Percentiles rank a stretch among this genome's conserved stretches.
These are phyloP conservation scores for Wilcoxina mikolae DNA, from an alignment of 495 filamentous ascomycete genomes.

Conservation along the genomic window DNA sequence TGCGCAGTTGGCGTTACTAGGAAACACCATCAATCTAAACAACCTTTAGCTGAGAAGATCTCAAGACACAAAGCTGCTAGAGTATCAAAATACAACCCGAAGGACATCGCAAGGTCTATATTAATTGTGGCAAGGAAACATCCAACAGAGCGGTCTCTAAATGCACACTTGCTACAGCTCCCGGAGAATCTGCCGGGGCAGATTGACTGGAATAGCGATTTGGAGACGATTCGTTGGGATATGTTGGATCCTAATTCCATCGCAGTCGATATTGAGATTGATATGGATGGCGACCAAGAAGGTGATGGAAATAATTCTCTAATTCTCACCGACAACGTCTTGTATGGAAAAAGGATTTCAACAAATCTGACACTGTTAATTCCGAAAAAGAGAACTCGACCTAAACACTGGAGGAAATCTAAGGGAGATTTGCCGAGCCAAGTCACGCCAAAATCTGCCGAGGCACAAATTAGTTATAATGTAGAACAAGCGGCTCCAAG, in stretches of 20 bases:
- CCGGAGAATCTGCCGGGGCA: slow-evolving; percentile 29
- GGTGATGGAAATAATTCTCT: too few relatives aligned
- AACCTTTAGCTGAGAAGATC: neutral
- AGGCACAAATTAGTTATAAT: too few relatives aligned
- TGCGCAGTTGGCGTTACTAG: too few relatives aligned
- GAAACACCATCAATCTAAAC: neutral
- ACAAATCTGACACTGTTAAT: too few relatives aligned
- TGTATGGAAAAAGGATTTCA: neutral
- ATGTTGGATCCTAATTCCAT: slow-evolving; percentile 40
- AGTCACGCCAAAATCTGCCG: neutral
- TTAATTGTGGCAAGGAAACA: slow-evolving; percentile 46
- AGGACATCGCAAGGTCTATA: slow-evolving; percentile 52
- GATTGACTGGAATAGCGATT: slow-evolving; percentile 37
- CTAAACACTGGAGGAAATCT: neutral
- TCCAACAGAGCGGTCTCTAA: slow-evolving; percentile 42
- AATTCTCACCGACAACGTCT: neutral
- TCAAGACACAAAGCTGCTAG: neutral
- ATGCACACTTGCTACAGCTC: slow-evolving; percentile 43
- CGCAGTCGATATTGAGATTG: neutral
- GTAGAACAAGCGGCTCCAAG: too few relatives aligned
- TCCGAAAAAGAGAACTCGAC: neutral
- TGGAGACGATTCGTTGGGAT: slow-evolving; percentile 55
- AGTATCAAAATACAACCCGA: slow-evolving; percentile 37
- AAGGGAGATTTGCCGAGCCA: neutral
- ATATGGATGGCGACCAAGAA: neutral